phyloP scores from a whole-genome alignment of 2,329 filamentous ascomycete species.

The Ophioceras dolichostomum region DNA sequence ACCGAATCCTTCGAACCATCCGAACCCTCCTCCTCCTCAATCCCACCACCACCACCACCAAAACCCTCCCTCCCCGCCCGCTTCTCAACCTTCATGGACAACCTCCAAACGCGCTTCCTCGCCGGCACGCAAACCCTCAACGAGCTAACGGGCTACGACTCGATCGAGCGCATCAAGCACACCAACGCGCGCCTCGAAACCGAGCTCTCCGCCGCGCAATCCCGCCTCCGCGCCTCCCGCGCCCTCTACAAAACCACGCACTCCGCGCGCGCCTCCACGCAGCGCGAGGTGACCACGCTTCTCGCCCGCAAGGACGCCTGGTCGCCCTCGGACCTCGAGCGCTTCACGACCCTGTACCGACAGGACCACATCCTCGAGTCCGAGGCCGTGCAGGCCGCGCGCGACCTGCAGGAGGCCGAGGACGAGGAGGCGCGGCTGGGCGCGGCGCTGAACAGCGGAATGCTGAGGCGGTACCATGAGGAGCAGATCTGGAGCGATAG shows the following conservation, averaged over 20 bases:
- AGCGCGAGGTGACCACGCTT: constrained; percentile 90
- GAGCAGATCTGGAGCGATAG: constrained; percentile 99
- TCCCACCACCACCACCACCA: constrained; percentile 4
- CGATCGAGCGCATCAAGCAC: constrained; percentile 74
- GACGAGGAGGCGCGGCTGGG: constrained; percentile 66
- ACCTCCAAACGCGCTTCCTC: constrained; percentile 73
- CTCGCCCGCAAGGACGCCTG: constrained; percentile 90
- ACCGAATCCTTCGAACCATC: constrained; percentile 2
- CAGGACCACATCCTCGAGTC: constrained; percentile 90
- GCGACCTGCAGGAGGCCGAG: constrained; percentile 63
- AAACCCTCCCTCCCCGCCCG: constrained; percentile 33
- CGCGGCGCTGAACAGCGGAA: constrained; percentile 65
- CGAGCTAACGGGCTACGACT: constrained; percentile 85
- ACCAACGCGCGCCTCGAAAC: constrained; percentile 60
- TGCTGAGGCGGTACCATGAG: constrained; percentile 89
- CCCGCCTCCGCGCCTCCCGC: constrained; percentile 58
- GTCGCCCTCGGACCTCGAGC: constrained; percentile 76
- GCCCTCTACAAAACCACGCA: constrained; percentile 73
- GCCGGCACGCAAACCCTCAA: constrained; percentile 82
- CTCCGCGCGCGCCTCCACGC: constrained; percentile 69
- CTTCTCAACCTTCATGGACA: constrained; percentile 72
- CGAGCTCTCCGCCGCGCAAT: constrained; percentile 45
- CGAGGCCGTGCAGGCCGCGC: constrained; percentile 60
- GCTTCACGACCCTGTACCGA: constrained; percentile 86
- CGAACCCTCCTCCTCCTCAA: constrained; percentile 5